Conservation (phyloP, 2,329 filamentous ascomycete species). For the Zymoseptoria ardabiliae region DNA sequence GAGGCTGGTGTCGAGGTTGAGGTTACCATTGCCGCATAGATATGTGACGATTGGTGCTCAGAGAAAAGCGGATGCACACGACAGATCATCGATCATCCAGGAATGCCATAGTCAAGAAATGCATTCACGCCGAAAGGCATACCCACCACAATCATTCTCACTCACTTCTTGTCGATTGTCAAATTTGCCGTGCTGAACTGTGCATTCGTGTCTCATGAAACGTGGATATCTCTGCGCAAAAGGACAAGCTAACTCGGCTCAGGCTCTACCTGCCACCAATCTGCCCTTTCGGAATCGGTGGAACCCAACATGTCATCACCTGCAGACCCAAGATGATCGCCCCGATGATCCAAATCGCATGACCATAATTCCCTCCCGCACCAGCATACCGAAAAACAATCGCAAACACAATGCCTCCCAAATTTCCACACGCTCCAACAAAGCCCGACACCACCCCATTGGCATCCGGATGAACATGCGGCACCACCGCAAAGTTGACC, state of each 20-base stretch:
- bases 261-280: conserved; percentile 36
- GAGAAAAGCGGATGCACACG: not conserved
- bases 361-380: conserved; percentile 52
- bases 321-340: conserved; percentile 65
- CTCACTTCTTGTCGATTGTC: not conserved
- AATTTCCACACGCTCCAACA: conserved; percentile 72
- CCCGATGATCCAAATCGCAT: conserved; percentile 73
- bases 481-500: conserved; percentile 77
- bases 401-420: conserved; percentile 79
- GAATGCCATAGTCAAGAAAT: not conserved
- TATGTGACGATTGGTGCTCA: not conserved
- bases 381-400: conserved; percentile 73
- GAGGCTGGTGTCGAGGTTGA: conserved; percentile 90
- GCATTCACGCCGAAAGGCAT: not conserved
- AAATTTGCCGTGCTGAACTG: not conserved
- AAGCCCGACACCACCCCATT: conserved; percentile 75
- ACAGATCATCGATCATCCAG: not conserved
- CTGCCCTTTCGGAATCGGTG: conserved; percentile 49
- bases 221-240: not conserved
- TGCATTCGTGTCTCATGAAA: not conserved
- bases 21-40: conserved; percentile 80
- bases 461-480: conserved; percentile 74
- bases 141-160: not conserved
- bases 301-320: conserved; percentile 57
- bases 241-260: not conserved